Conservation (phyloP, 139 green algal species). For the Cymbomonas tetramitiformis region DNA sequence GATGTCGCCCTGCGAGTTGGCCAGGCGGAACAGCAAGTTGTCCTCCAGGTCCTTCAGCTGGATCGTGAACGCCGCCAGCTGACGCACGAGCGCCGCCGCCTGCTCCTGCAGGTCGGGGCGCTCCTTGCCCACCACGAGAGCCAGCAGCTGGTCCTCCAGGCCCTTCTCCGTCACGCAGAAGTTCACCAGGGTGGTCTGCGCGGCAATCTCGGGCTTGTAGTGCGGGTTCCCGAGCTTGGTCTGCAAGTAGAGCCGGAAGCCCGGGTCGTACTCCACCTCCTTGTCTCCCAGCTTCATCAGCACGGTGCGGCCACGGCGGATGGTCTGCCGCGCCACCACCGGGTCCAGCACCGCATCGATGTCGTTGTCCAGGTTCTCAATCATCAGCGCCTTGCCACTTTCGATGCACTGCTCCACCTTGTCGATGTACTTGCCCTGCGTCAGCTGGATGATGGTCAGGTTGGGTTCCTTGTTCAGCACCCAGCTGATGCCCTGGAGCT, state of each 20-base stretch:
- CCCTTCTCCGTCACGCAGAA: too few species aligned
- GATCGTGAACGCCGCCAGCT: constrained; percentile 72
- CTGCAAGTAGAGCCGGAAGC: constrained; percentile 67
- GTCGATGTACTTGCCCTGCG: constrained; percentile 63
- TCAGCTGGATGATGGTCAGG: constrained; percentile 69
- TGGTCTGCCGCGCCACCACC: constrained; percentile 42
- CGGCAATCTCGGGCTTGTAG: constrained; percentile 75
- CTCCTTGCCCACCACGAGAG: too few species aligned
- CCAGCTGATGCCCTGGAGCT: constrained; percentile 79
- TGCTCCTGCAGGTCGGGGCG: constrained; percentile 61
- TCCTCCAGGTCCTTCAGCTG: constrained; percentile 72
- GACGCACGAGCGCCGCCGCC: constrained; percentile 39
- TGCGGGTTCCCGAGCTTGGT: constrained; percentile 78
- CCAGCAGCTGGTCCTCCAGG: too few species aligned
- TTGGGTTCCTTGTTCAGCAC: constrained; percentile 59
- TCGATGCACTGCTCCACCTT: constrained; percentile 62
- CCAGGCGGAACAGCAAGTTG: constrained; percentile 57
- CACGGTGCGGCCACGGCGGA: constrained; percentile 36
- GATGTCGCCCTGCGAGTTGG: constrained; percentile 72
- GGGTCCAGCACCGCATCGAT: constrained; percentile 74
- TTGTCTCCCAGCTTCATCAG: constrained; percentile 69
- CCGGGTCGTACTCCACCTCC: constrained; percentile 51
- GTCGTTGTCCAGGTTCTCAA: constrained; percentile 70
- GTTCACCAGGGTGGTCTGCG: constrained; percentile 75
- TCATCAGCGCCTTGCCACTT: constrained; percentile 62